Base-by-base conservation (phyloP, 257 asterid genomes). In the Parsonsia alboflavescens region DNA sequence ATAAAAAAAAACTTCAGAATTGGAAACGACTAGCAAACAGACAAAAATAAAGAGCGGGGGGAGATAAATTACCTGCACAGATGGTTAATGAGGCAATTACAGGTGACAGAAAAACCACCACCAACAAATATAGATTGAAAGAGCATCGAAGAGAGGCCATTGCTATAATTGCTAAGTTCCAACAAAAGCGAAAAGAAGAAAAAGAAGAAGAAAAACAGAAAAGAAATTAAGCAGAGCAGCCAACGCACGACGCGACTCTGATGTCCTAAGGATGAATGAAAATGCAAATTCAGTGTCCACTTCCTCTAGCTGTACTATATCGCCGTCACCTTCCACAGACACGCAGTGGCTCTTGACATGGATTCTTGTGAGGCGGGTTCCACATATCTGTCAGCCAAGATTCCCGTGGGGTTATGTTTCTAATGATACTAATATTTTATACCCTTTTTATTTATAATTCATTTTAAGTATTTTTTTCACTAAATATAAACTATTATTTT, bases 111-210 rank as follows among this genome's bases (percentile, higher is more conserved):
- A 69, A 58, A 58, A 58, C 56, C 63, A 62, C 41, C 9, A 21
- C 2, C 33, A 59, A 69, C 30, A 58, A 49, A 76, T 28, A 69
- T 19, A 48, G 41, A 30, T n/a, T 41, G 9, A 53, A 13, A 17
- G 41, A 21, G 26, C 49, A n/a, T 21, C 19, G 17, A 24, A 75
- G 36, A 39, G 16, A 56, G 10, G 63, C 41, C 50, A 30, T 42
- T 42, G 77, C 64, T n/a, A 50, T 65, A 67, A 56, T n/a, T 74
- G 70, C 42, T 21, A 36, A 39, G 70, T 30, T 65, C 56, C 42
- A 36, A 49, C 8, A n/a, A 33, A 58, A 45, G 58, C 0, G 10
- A 53, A 3, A 33, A 33, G 39, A 3, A 3, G 39, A 11, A 46
- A 11, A 46, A 26, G 16, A 22, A 26, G 22, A 41, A 36, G 3